These are phyloP conservation scores for Glonium stellatum DNA, from an alignment of 495 filamentous ascomycete species.

Conservation along the genomic window DNA sequence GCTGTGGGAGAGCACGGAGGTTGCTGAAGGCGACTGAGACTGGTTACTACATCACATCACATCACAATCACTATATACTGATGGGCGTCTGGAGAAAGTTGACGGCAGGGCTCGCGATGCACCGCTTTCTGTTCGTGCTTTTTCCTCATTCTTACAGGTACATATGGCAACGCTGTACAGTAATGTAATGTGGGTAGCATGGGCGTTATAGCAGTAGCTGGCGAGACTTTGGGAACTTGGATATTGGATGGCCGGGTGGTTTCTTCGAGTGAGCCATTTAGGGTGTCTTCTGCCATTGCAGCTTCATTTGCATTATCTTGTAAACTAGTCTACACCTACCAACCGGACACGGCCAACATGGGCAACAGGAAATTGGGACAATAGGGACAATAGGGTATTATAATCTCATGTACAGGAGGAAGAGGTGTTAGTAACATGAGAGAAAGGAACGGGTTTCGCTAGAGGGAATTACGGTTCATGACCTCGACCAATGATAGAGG, in stretches of 20 bases:
- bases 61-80: not conserved
- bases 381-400: not conserved
- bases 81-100: not conserved
- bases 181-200: not conserved
- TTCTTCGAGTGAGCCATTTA: not conserved
- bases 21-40: conserved; percentile 24
- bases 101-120: not conserved
- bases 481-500: too few relatives aligned
- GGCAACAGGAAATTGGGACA: not conserved
- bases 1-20: conserved; percentile 28
- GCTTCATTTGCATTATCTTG: not conserved
- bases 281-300: not conserved
- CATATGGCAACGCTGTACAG: not conserved
- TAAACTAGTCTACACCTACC: not conserved
- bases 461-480: too few relatives aligned
- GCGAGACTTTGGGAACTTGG: not conserved
- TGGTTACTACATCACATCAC: too few relatives aligned
- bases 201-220: not conserved
- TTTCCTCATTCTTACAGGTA: not conserved
- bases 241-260: not conserved
- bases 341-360: not conserved
- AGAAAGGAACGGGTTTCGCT: too few relatives aligned
- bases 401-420: not conserved
- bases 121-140: not conserved
- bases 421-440: not conserved